Base-by-base conservation (phyloP, 148 eudicot species). In the Polygonum maritimum region DNA sequence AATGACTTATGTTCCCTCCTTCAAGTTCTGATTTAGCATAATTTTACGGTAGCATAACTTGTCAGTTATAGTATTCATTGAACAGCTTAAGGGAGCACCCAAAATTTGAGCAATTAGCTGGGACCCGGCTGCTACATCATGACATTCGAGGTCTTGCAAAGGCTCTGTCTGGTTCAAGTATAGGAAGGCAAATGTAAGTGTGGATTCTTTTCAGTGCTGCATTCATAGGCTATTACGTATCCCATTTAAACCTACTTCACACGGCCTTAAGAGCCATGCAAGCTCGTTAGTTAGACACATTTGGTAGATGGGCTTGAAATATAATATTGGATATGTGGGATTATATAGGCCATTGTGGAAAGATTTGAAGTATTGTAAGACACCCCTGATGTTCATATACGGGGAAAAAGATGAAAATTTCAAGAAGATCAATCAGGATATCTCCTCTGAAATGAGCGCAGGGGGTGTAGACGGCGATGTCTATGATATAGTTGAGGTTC, bases 171-270 rank as follows among this genome's bases (percentile, higher is more conserved):
- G 99, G 85, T 77, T 77, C 87, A 75, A 95, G 96, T 78, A 52
- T 81, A 35, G 99, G 98, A 82, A 90, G 91, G 79, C 99, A 95
- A 76, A 88, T 80, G 99, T 95, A 87, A 88, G 98, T 83, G 80
- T 75, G 63, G 76, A 18, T 58, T 57, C 21, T 5, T 49, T 6
- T 54, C 8, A 55, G 14, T 55, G 26, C 22, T 54, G n/a, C 10
- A 40, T 48, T 74, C 44, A 73, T 73, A 45, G 26, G 55, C 39
- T 36, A 35, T 38, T 48, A 48, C 49, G 6, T 14, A 70, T n/a
- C 16, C 14, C 74, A 70, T 70, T 36, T 19, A 41, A 18, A 36
- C 21, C n/a, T 70, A 33, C 45, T 39, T 70, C n/a, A 1, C 15
- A 63, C 2, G 14, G 49, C 15, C 15, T 11, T 48, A 48, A 48